These are phyloP conservation scores for Termitomyces sp. DNA, from an alignment of 768 basidiomycete genomes.

Conservation along the genomic window DNA sequence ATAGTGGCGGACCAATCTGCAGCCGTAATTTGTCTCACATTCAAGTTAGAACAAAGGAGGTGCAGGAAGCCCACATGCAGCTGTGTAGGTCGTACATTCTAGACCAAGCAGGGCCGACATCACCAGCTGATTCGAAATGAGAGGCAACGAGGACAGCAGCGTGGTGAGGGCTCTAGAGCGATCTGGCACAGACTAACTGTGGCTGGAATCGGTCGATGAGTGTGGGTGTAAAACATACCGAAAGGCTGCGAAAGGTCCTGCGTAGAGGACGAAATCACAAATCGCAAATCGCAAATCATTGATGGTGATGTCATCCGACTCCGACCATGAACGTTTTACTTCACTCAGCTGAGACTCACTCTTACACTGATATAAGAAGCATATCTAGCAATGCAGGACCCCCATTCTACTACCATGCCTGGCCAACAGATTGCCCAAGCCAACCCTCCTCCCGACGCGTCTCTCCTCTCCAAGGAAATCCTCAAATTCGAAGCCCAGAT, in stretches of 20 bases:
- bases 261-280: too few species aligned
- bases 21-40: not conserved
- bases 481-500: conserved; percentile 45
- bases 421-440: conserved; percentile 51
- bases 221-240: not conserved
- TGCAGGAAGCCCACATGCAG: not conserved
- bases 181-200: not conserved
- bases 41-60: not conserved
- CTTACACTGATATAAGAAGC: not conserved
- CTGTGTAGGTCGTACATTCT: not conserved
- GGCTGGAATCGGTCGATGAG: not conserved
- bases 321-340: not conserved
- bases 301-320: conserved; percentile 1
- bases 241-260: not conserved
- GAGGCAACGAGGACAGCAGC: not conserved
- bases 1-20: not conserved
- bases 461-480: conserved; percentile 56
- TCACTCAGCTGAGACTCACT: not conserved
- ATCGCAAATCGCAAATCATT: not conserved
- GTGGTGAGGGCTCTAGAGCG: not conserved
- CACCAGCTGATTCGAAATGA: not conserved
- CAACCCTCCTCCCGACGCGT: conserved; percentile 68
- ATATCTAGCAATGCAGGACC: not conserved
- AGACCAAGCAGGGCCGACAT: not conserved
- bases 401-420: conserved; percentile 35